Evolutionary conservation across 192 early-diverging fungal species (phyloP).

Genomic region (Dissophora ornata): DNA sequence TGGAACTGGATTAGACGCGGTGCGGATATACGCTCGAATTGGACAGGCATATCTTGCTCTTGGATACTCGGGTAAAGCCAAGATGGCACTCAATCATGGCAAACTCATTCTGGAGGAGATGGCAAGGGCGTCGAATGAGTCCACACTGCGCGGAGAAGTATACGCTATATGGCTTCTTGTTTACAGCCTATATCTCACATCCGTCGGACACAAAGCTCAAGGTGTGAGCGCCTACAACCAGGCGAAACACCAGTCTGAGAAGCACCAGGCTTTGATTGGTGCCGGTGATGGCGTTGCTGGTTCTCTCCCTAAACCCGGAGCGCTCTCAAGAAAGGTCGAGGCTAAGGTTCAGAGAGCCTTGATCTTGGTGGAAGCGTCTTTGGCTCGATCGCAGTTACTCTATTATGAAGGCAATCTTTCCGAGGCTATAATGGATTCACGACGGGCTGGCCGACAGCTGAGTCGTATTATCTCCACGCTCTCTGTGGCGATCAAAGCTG

Average conservation of each 20-base stretch:
- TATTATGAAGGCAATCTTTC: conserved; percentile 47
- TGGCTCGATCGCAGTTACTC: conserved; percentile 54
- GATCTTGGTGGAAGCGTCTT: conserved; percentile 52
- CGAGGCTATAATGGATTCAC: conserved; percentile 55
- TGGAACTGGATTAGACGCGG: conserved; percentile 56
- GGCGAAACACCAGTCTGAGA: conserved; percentile 11
- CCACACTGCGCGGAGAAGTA: conserved; percentile 12
- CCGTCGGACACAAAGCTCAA: conserved; percentile 68
- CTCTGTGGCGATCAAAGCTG: conserved; percentile 19
- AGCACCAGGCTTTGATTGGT: neutral
- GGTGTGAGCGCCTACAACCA: conserved; percentile 54
- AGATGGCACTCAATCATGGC: conserved; percentile 63
- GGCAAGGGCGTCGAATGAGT: neutral
- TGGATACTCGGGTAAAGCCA: conserved; percentile 82
- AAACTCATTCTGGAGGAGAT: conserved; percentile 50
- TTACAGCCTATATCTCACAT: conserved; percentile 68
- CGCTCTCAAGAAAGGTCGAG: conserved; percentile 22
- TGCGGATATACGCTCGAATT: conserved; percentile 60
- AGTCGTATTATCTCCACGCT: conserved; percentile 52
- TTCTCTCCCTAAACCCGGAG: neutral
- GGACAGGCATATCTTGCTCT: conserved; percentile 67
- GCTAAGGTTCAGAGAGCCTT: conserved; percentile 22
- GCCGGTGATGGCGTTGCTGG: neutral
- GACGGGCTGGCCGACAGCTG: conserved; percentile 39
- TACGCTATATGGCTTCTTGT: conserved; percentile 61